phyloP scores from a whole-genome alignment of 306 rosid species.

The Cucurbita pepo region DNA sequence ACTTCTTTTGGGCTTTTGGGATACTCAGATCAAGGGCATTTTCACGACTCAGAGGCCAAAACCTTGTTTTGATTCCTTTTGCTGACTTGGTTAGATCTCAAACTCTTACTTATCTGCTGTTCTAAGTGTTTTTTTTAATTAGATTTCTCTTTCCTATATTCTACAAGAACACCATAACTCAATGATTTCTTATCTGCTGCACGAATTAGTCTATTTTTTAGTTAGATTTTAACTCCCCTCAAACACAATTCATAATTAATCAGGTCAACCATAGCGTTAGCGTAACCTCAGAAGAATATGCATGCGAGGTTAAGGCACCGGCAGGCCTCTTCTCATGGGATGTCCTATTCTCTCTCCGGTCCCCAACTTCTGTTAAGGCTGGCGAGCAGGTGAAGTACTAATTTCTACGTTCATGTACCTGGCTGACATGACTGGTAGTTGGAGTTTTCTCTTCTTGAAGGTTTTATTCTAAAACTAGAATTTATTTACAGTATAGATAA shows the following conservation, averaged over 20 bases:
- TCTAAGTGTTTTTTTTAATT: not conserved
- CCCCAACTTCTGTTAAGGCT: slow-evolving; percentile 71
- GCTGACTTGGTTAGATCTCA: slow-evolving; percentile 65
- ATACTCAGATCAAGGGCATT: slow-evolving; percentile 93
- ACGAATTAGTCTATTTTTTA: not conserved
- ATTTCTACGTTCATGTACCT: not conserved
- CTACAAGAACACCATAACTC: not conserved
- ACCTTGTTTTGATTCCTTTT: slow-evolving; percentile 67
- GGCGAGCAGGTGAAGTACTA: slow-evolving; percentile 56
- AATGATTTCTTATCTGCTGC: not conserved
- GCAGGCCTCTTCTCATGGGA: slow-evolving; percentile 96
- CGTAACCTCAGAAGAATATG: slow-evolving; percentile 70
- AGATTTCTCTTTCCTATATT: not conserved
- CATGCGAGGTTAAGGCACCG: slow-evolving; percentile 68
- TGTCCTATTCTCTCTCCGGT: slow-evolving; percentile 53
- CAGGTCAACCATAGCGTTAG: slow-evolving; percentile 76
- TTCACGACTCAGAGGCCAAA: slow-evolving; percentile 72
- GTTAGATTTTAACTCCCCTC: not conserved
- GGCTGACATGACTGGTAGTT: not conserved
- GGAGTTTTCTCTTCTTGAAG: not conserved
- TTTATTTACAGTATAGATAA: not conserved
- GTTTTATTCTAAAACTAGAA: not conserved
- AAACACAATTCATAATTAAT: slow-evolving; percentile 10
- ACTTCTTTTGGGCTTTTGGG: slow-evolving; percentile 96
- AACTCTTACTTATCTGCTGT: not conserved